These are phyloP conservation scores for Sclerotinia sclerotiorum DNA, from an alignment of 2,329 filamentous ascomycete genomes.

Conservation along the genomic window DNA sequence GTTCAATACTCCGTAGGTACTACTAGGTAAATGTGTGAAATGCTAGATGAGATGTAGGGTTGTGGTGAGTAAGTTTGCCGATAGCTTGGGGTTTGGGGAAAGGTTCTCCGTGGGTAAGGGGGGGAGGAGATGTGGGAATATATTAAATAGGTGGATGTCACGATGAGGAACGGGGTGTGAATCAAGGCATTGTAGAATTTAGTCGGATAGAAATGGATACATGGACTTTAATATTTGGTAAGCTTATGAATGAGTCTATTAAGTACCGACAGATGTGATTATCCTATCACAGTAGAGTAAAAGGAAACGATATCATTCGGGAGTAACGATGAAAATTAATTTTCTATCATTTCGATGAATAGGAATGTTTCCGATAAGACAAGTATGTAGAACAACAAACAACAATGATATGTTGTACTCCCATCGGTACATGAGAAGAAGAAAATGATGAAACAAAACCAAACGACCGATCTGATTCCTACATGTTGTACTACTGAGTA, in stretches of 20 bases:
- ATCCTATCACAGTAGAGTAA: background rate
- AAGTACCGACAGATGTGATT: constrained; percentile 5
- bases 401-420: too few relatives aligned
- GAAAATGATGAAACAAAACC: too few relatives aligned
- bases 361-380: too few relatives aligned
- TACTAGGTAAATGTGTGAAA: too few relatives aligned
- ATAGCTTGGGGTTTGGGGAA: constrained; percentile 14
- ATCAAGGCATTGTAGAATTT: background rate
- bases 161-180: background rate
- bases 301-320: background rate
- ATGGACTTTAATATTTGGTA: background rate
- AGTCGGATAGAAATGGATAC: background rate
- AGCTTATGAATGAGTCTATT: background rate
- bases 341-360: background rate
- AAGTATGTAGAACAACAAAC: too few relatives aligned
- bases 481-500: too few relatives aligned
- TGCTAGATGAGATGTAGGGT: background rate
- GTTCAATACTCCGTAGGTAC: background rate
- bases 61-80: background rate
- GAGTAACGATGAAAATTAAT: background rate
- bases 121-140: background rate
- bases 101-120: background rate
- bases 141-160: background rate
- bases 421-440: too few relatives aligned
- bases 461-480: too few relatives aligned